Conservation (phyloP, 257 asterid genomes). For the Forsythia viridissima region DNA sequence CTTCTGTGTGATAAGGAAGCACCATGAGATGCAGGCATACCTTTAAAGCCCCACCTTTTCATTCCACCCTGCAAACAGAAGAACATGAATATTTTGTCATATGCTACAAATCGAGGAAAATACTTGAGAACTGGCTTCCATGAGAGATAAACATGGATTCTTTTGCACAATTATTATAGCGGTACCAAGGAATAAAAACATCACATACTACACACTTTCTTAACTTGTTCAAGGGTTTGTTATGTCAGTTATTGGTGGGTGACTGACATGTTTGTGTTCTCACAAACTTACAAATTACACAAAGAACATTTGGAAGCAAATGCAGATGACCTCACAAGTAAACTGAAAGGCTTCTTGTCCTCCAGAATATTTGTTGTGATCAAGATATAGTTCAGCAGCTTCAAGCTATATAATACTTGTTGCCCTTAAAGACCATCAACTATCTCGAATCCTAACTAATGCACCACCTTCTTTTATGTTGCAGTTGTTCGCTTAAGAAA, state of each 20-base stretch:
- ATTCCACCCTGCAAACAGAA: constrained; percentile 72
- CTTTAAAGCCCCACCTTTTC: constrained; percentile 74
- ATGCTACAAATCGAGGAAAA: constrained; percentile 1
- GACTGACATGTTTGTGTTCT: not conserved
- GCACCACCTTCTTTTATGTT: too few species aligned
- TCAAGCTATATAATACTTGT: too few species aligned
- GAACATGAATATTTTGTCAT: not conserved
- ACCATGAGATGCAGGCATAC: constrained; percentile 92
- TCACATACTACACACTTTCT: constrained; percentile 4
- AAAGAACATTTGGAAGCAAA: not conserved
- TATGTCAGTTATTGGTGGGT: not conserved
- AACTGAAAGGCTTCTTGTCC: too few species aligned
- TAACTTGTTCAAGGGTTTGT: not conserved
- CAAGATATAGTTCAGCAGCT: too few species aligned
- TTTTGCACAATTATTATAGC: not conserved
- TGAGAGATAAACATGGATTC: constrained; percentile 13
- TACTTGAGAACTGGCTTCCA: not conserved
- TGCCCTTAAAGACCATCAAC: too few species aligned
- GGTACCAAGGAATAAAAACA: not conserved
- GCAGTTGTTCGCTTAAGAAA: too few species aligned
- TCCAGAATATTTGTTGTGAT: too few species aligned
- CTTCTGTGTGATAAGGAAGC: constrained; percentile 81
- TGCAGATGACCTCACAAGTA: not conserved
- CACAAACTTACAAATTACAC: not conserved
- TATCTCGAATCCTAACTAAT: too few species aligned